These are phyloP conservation scores for Nelumbo lutea DNA, from an alignment of 164 flowering plant species.

Conservation along the genomic window DNA sequence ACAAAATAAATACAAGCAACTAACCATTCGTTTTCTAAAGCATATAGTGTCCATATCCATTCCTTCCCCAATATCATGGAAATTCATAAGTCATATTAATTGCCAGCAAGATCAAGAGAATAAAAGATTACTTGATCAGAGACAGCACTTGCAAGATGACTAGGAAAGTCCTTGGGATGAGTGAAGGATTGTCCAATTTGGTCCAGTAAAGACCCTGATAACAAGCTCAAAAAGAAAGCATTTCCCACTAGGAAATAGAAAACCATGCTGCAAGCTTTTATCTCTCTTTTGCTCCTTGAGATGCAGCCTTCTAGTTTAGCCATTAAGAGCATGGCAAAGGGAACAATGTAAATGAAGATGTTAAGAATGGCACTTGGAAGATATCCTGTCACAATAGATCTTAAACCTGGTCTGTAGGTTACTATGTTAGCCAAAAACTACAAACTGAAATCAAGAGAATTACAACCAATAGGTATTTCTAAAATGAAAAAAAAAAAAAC, in stretches of 20 bases:
- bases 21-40: background rate
- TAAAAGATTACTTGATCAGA: constrained; percentile 66
- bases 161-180: constrained; percentile 65
- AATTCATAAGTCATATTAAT: background rate
- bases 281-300: constrained; percentile 70
- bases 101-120: background rate
- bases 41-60: background rate
- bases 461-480: background rate
- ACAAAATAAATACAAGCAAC: background rate
- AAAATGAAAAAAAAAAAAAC: background rate
- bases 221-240: constrained; percentile 77
- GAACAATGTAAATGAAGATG: constrained; percentile 67
- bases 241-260: constrained; percentile 90
- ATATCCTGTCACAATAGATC: constrained; percentile 79
- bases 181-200: constrained; percentile 71
- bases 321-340: constrained; percentile 68
- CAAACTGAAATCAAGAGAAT: background rate
- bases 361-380: constrained; percentile 83
- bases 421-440: background rate
- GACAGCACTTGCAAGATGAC: constrained; percentile 80
- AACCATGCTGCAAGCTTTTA: constrained; percentile 83
- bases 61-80: background rate
- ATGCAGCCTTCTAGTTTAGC: constrained; percentile 52
- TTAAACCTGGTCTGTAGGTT: constrained; percentile 66
- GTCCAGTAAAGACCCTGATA: constrained; percentile 84